Conservation (phyloP, 495 filamentous ascomycete species). For the Apodospora peruviana region DNA sequence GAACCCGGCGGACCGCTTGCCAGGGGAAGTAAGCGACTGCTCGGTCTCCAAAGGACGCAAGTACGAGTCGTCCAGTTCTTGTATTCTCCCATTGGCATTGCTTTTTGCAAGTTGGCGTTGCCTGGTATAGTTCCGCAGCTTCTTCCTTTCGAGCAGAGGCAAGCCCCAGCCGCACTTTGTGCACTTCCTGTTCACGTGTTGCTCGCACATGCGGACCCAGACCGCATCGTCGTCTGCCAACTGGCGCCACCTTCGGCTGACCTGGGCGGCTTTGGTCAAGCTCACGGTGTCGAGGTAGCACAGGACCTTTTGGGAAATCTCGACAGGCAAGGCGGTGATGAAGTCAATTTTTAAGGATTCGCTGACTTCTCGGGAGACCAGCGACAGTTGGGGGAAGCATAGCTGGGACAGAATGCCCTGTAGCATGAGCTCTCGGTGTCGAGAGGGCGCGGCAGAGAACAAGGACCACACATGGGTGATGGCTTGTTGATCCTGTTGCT, state of each 20-base stretch:
- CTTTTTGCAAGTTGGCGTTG: constrained; percentile 56
- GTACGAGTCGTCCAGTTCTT: constrained; percentile 16
- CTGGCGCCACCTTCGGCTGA: constrained; percentile 79
- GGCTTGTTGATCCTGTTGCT: constrained; percentile 59
- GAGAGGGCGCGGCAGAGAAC: constrained; percentile 90
- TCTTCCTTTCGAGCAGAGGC: constrained; percentile 81
- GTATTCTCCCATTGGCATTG: constrained; percentile 20
- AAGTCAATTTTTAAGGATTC: constrained; percentile 97
- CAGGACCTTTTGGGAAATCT: constrained; percentile 89
- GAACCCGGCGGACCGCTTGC: constrained; percentile 28
- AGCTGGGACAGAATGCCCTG: constrained; percentile 92
- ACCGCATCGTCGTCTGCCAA: constrained; percentile 95
- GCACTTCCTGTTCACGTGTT: constrained; percentile 92
- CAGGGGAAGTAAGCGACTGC: neutral
- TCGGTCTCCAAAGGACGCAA: constrained; percentile 1
- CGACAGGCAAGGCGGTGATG: constrained; percentile 76
- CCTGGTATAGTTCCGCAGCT: constrained; percentile 78
- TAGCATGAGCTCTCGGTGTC: constrained; percentile 91
- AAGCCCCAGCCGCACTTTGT: constrained; percentile 96
- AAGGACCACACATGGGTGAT: constrained; percentile 96
- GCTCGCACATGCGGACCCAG: constrained; percentile 98
- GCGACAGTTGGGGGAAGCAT: constrained; percentile 94
- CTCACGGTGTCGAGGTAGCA: constrained; percentile 91
- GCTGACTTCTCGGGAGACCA: constrained; percentile 76
- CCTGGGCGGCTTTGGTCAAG: constrained; percentile 95